A percentile compares a stretch with the other conserved stretches of the same genome.
These are phyloP conservation scores for Chenopodium quinoa DNA, from an alignment of 148 eudicot species.

Conservation along the genomic window DNA sequence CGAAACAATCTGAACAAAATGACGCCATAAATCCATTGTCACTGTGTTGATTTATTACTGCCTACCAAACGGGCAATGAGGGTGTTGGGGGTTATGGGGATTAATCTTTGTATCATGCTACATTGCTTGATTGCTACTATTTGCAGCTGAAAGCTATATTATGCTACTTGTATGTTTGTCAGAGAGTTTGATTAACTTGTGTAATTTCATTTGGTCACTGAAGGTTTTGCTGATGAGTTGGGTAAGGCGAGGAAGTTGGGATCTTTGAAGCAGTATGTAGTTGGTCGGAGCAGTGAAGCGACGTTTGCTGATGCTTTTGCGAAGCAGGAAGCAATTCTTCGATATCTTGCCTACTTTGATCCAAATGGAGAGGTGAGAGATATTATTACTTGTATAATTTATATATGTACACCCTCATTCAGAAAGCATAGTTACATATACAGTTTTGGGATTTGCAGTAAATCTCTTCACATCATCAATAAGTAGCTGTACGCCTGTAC, in stretches of 20 bases:
- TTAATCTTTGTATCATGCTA: background rate
- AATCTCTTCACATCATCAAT: background rate
- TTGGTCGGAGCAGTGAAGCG: conserved; percentile 80
- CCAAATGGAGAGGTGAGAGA: conserved; percentile 63
- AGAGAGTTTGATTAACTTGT: conserved; percentile 1
- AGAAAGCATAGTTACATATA: background rate
- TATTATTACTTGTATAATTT: too few species aligned
- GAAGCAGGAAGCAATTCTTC: conserved; percentile 75
- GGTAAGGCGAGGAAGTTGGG: conserved; percentile 63
- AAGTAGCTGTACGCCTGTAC: background rate
- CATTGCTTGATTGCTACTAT: background rate
- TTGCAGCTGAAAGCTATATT: too few species aligned
- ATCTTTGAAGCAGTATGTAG: conserved; percentile 62
- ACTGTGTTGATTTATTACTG: too few species aligned
- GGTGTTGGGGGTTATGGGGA: background rate
- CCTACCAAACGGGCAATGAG: background rate
- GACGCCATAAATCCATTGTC: background rate
- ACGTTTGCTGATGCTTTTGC: conserved; percentile 71
- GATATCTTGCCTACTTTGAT: conserved; percentile 62
- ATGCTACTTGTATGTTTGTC: background rate
- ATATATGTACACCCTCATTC: too few species aligned
- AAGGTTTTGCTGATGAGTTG: conserved; percentile 80
- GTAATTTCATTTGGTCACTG: conserved; percentile 3
- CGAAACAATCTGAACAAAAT: background rate
- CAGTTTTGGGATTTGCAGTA: background rate